Conservation (phyloP, 2,329 filamentous ascomycete species). For the Talaromyces sp. region DNA sequence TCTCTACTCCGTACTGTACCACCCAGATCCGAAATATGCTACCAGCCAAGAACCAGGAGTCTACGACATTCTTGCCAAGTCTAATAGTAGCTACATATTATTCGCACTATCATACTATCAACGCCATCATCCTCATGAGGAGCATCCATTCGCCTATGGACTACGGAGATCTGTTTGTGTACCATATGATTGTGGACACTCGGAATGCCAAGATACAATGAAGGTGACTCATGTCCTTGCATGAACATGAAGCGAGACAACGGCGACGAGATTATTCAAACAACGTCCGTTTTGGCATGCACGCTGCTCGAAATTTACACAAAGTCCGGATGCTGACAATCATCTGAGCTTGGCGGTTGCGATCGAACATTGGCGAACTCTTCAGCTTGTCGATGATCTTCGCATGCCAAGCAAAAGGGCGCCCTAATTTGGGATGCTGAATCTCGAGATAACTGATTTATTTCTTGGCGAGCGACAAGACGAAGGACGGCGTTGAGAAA, state of each 20-base stretch:
- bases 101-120: background rate
- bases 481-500: background rate
- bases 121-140: background rate
- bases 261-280: background rate
- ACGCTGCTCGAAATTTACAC: constrained; percentile 3
- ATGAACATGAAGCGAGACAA: background rate
- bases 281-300: background rate
- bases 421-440: background rate
- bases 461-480: background rate
- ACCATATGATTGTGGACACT: background rate
- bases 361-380: background rate
- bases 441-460: background rate
- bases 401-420: constrained; percentile 3
- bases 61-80: constrained; percentile 8
- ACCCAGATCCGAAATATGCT: background rate
- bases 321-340: constrained; percentile 3
- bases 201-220: constrained; percentile 7
- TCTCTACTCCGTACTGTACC: background rate
- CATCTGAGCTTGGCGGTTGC: background rate
- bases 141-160: background rate
- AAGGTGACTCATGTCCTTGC: constrained; percentile 3
- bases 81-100: constrained; percentile 2
- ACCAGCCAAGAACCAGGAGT: background rate
- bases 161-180: background rate
- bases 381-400: constrained; percentile 5